Percentiles rank a stretch among this genome's conserved stretches.
These are phyloP conservation scores for Pleurotus salmoneostramineus DNA, from an alignment of 768 basidiomycete genomes.

Conservation along the genomic window DNA sequence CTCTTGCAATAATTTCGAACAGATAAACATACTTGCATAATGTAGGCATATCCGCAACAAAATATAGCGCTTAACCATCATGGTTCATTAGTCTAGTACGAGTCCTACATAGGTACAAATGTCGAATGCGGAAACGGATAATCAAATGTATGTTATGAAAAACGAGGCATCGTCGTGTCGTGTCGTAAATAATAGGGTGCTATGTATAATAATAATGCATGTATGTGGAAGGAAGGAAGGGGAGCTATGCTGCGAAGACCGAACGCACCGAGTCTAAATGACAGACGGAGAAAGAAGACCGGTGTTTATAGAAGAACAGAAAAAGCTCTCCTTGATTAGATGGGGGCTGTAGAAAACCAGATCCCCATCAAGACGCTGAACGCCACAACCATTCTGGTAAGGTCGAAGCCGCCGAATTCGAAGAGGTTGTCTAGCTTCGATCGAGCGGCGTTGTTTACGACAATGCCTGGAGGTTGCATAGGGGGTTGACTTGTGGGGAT, in stretches of 20 bases:
- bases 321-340: not conserved
- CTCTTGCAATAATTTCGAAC: too few relatives aligned
- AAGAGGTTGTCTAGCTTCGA: not conserved
- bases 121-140: too few relatives aligned
- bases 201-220: too few relatives aligned
- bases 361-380: conserved; percentile 3
- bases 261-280: not conserved
- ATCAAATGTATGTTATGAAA: too few relatives aligned
- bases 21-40: too few relatives aligned
- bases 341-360: conserved; percentile 4
- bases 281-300: not conserved
- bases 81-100: too few relatives aligned
- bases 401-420: not conserved
- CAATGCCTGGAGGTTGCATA: not conserved
- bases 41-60: too few relatives aligned
- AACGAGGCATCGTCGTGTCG: too few relatives aligned
- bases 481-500: not conserved
- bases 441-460: not conserved
- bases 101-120: too few relatives aligned
- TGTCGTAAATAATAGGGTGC: too few relatives aligned
- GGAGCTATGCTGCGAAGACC: not conserved
- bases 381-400: not conserved
- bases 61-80: too few relatives aligned
- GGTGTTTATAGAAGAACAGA: not conserved
- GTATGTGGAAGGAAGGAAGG: not conserved